phyloP scores from a whole-genome alignment of 116 monocot genomes.

The Cymodocea nodosa region DNA sequence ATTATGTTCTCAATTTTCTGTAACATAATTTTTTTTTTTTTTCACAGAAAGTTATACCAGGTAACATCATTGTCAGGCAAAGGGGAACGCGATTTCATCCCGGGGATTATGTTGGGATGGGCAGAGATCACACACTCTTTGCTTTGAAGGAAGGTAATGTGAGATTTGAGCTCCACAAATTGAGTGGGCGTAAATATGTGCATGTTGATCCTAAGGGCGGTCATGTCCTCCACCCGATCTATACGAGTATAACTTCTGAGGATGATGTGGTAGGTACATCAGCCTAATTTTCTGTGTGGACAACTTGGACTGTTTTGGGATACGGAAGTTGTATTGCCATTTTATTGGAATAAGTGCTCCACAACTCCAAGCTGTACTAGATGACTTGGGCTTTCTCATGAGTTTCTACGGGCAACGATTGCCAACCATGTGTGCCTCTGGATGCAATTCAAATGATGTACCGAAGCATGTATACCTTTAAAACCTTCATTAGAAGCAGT shows the following conservation, averaged over 20 bases:
- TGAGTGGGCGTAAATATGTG: conserved; percentile 80
- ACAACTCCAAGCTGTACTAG: too few relatives aligned
- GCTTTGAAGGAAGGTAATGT: conserved; percentile 84
- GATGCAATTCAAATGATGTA: too few relatives aligned
- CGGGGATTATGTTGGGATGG: conserved; percentile 87
- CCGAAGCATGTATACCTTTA: too few relatives aligned
- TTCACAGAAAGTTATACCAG: conserved; percentile 77
- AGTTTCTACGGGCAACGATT: too few relatives aligned
- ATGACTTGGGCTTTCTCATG: too few relatives aligned
- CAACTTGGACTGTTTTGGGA: too few relatives aligned
- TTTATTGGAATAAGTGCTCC: too few relatives aligned
- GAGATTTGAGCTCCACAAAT: conserved; percentile 69
- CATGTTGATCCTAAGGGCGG: conserved; percentile 77
- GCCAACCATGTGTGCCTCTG: too few relatives aligned
- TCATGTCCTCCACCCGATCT: conserved; percentile 73
- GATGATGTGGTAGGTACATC: not conserved
- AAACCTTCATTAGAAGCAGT: too few relatives aligned
- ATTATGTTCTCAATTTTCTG: not conserved
- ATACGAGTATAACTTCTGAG: conserved; percentile 16
- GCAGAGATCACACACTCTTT: conserved; percentile 63
- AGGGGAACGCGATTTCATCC: conserved; percentile 81
- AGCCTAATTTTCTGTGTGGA: too few relatives aligned
- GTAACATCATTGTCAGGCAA: conserved; percentile 93
- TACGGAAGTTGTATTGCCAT: too few relatives aligned
- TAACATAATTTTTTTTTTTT: not conserved